These are phyloP conservation scores for Usnea hakonensis DNA, from an alignment of 495 filamentous ascomycete species.

Conservation along the genomic window DNA sequence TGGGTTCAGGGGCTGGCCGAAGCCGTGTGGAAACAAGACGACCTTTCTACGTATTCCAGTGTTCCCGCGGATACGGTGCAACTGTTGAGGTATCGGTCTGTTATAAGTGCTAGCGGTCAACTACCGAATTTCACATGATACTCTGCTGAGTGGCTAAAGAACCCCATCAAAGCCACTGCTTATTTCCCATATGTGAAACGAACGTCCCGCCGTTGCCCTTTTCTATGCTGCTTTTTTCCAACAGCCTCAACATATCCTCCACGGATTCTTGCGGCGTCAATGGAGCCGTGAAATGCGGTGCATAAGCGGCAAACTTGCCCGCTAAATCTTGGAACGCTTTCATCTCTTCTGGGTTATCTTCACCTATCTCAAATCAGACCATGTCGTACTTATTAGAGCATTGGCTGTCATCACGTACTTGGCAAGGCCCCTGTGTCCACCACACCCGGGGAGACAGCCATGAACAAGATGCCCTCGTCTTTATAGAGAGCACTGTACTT, in stretches of 20 bases:
- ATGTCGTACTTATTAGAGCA: slow-evolving; percentile 15
- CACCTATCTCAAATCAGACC: slow-evolving; percentile 9
- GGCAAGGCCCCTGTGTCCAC: slow-evolving; percentile 33
- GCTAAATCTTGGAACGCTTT: slow-evolving; percentile 25
- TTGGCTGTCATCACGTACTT: neutral
- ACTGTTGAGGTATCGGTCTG: neutral
- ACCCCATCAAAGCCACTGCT: slow-evolving; percentile 34
- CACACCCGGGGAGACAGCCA: slow-evolving; percentile 41
- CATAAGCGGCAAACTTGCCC: slow-evolving; percentile 35
- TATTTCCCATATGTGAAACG: slow-evolving; percentile 48
- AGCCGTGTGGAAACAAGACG: neutral
- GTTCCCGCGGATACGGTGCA: neutral
- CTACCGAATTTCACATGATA: neutral
- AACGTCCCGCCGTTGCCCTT: slow-evolving; percentile 44
- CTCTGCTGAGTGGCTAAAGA: neutral
- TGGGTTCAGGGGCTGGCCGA: neutral
- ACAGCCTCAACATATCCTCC: slow-evolving; percentile 29
- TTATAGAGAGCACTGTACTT: slow-evolving; percentile 46
- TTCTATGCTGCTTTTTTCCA: slow-evolving; percentile 41
- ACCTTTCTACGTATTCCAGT: neutral
- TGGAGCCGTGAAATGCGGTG: slow-evolving; percentile 44
- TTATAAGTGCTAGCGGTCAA: neutral
- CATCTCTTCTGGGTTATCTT: slow-evolving; percentile 36
- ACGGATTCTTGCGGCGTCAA: slow-evolving; percentile 39
- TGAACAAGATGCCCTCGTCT: slow-evolving; percentile 44